phyloP scores from a whole-genome alignment of 768 basidiomycete genomes.

The Mrakia hoshinonis region DNA sequence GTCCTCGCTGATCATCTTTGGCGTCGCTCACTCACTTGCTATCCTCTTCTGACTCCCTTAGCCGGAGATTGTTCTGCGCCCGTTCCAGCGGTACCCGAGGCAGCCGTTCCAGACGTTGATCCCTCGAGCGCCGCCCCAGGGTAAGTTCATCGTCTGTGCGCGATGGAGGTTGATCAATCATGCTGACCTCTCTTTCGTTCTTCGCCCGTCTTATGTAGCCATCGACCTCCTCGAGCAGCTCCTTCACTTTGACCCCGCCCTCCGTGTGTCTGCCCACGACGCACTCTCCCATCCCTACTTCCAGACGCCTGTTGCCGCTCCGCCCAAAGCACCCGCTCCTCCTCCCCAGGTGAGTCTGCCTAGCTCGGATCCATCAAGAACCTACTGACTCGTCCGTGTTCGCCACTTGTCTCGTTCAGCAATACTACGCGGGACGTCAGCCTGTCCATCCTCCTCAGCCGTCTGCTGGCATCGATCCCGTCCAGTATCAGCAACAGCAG shows the following conservation, averaged over 20 bases:
- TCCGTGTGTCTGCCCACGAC: constrained; percentile 81
- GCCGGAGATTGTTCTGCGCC: constrained; percentile 77
- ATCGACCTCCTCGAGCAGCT: constrained; percentile 89
- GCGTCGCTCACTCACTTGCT: constrained; percentile 7
- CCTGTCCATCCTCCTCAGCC: not conserved
- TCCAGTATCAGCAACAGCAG: constrained; percentile 34
- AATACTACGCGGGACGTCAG: constrained; percentile 24
- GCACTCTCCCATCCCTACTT: constrained; percentile 91
- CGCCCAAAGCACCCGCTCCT: constrained; percentile 35
- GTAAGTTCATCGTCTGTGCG: constrained; percentile 41
- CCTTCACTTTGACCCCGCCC: constrained; percentile 88
- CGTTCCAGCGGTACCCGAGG: constrained; percentile 78
- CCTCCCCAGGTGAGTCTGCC: constrained; percentile 8
- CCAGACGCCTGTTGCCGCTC: constrained; percentile 36
- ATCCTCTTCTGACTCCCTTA: constrained; percentile 35
- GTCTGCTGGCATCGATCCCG: constrained; percentile 21
- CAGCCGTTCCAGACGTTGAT: constrained; percentile 71
- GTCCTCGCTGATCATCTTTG: not conserved
- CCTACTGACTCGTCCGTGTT: constrained; percentile 31
- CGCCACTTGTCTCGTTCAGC: constrained; percentile 23
- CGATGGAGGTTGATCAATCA: not conserved
- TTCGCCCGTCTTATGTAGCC: constrained; percentile 44
- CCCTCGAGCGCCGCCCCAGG: constrained; percentile 76
- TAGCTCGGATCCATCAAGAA: constrained; percentile 31
- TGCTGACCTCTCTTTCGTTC: not conserved